Conservation (phyloP, 2,329 filamentous ascomycete genomes). For the Alternaria ventricosa region DNA sequence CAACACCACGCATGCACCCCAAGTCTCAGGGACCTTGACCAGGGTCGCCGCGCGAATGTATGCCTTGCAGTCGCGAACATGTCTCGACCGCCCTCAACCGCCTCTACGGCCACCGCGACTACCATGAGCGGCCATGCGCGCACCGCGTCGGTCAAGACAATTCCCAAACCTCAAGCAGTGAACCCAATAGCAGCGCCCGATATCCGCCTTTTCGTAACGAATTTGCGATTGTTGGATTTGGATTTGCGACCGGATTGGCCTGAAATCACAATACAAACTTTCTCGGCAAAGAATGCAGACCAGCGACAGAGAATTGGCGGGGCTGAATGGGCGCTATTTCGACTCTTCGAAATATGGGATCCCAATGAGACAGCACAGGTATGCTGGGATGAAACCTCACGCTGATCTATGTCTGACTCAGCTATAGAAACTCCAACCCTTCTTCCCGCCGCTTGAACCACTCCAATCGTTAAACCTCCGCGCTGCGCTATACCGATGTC, state of each 20-base stretch:
- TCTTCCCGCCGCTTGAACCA: slow-evolving; percentile 89
- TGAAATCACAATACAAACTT: slow-evolving; percentile 70
- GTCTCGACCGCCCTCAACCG: slow-evolving; percentile 36
- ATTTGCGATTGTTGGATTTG: slow-evolving; percentile 81
- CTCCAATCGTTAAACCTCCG: slow-evolving; percentile 91
- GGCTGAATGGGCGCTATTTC: slow-evolving; percentile 90
- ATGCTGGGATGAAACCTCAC: slow-evolving; percentile 19
- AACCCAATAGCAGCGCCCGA: slow-evolving; percentile 37
- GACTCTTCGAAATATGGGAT: slow-evolving; percentile 85
- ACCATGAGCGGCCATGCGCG: slow-evolving; percentile 30
- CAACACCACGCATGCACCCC: slow-evolving; percentile 13
- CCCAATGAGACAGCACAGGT: slow-evolving; percentile 76
- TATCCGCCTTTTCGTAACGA: slow-evolving; percentile 73
- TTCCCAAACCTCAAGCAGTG: slow-evolving; percentile 24
- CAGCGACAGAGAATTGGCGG: slow-evolving; percentile 83
- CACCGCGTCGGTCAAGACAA: slow-evolving; percentile 43
- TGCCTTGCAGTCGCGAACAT: slow-evolving; percentile 20
- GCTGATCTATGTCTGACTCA: background rate
- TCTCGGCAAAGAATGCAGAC: slow-evolving; percentile 73
- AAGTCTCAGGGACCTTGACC: background rate
- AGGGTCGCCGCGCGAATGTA: background rate
- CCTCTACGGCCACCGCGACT: slow-evolving; percentile 27
- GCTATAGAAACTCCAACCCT: slow-evolving; percentile 79
- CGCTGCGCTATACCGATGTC: slow-evolving; percentile 77
- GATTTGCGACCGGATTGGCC: slow-evolving; percentile 83